phyloP scores from a whole-genome alignment of 1,284 basidiomycete species.

The Pyrrhoderma noxium region DNA sequence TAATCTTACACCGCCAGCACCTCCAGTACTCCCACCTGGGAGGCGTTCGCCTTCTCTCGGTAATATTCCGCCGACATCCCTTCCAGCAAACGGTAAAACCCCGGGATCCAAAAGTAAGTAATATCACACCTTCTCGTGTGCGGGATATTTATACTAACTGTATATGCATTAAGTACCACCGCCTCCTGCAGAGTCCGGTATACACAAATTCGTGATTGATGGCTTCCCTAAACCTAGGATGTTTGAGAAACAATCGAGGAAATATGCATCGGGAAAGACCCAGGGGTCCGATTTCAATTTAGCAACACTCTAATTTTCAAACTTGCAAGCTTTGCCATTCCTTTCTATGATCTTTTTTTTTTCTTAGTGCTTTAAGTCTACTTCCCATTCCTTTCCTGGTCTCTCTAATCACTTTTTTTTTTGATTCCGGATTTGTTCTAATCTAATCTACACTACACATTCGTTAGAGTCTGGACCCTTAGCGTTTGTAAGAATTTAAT shows the following conservation, averaged over 20 bases:
- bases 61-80: constrained; percentile 13
- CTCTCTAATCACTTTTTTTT: background rate
- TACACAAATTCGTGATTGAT: constrained; percentile 60
- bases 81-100: constrained; percentile 23
- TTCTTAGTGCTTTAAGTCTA: background rate
- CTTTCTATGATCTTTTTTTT: background rate
- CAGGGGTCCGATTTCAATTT: constrained; percentile 66
- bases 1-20: constrained; percentile 4
- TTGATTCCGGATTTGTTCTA: background rate
- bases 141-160: constrained; percentile 8
- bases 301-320: constrained; percentile 32
- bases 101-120: constrained; percentile 47
- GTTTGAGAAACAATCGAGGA: constrained; percentile 42
- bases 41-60: constrained; percentile 21
- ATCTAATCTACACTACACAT: constrained; percentile 4
- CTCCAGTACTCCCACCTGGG: constrained; percentile 22
- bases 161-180: constrained; percentile 50
- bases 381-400: background rate
- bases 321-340: no score
- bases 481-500: constrained; percentile 9
- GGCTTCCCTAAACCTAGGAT: constrained; percentile 72
- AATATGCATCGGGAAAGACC: constrained; percentile 56
- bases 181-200: constrained; percentile 61
- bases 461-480: constrained; percentile 1
- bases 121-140: constrained; percentile 2